Evolutionary conservation across 148 eudicot genomes (phyloP).

Genomic region (Heliamphora exappendiculata): DNA sequence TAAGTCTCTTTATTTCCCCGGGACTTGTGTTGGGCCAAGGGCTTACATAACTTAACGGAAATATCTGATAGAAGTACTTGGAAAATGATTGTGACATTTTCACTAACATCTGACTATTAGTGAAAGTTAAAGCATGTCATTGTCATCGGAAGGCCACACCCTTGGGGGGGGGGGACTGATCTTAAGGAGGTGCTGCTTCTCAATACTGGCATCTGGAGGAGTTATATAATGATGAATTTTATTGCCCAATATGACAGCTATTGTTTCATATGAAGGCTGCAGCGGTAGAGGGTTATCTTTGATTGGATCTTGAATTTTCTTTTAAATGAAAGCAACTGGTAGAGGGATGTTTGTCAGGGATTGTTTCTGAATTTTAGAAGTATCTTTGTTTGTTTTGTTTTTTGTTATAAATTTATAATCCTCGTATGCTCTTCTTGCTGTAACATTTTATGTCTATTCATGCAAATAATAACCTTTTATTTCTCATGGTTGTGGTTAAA

Average conservation of each 20-base stretch:
- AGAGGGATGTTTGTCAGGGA: not conserved
- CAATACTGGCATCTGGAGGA: not conserved
- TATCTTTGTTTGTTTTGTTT: not conserved
- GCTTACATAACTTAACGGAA: too few relatives aligned
- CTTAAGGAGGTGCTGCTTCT: not conserved
- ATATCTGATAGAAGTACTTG: too few relatives aligned
- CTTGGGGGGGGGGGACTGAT: too few relatives aligned
- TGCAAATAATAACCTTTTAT: not conserved
- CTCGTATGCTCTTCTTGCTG: not conserved
- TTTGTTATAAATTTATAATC: too few relatives aligned
- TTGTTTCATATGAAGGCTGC: not conserved
- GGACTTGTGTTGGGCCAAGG: too few relatives aligned
- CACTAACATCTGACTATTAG: too few relatives aligned
- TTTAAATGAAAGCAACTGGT: not conserved
- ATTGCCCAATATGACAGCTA: not conserved
- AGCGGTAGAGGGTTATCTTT: not conserved
- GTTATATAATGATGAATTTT: not conserved
- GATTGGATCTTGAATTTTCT: not conserved
- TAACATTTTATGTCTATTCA: not conserved
- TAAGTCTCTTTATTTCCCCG: too few relatives aligned
- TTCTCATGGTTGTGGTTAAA: conserved; percentile 2
- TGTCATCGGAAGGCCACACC: too few relatives aligned
- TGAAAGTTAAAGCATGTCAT: too few relatives aligned
- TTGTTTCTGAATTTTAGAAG: not conserved
- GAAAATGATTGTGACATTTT: too few relatives aligned